Conservation (phyloP, 2,329 filamentous ascomycete species). For the Conoideocrella luteorostrata region DNA sequence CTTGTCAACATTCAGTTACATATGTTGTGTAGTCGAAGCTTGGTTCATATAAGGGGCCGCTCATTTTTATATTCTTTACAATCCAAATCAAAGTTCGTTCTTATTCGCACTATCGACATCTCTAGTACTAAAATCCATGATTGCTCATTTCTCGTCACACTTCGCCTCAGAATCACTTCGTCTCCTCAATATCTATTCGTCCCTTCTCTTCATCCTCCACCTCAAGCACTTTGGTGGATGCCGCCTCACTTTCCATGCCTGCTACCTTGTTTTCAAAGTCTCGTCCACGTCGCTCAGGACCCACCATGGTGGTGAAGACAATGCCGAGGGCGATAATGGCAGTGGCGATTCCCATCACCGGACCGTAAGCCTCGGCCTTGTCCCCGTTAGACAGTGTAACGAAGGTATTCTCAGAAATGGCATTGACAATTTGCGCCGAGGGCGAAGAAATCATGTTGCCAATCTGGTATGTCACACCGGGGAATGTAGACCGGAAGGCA, state of each 20-base stretch:
- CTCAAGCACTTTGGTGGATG: constrained; percentile 22
- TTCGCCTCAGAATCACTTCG: neutral
- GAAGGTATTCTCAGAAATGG: constrained; percentile 57
- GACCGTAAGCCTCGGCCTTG: constrained; percentile 63
- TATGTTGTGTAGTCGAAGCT: no score
- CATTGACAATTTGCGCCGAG: constrained; percentile 71
- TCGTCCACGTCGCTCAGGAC: constrained; percentile 67
- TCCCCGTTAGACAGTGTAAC: constrained; percentile 49
- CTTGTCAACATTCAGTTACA: no score
- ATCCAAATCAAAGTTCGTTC: no score
- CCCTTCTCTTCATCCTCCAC: constrained; percentile 25
- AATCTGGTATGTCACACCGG: constrained; percentile 66
- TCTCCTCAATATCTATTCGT: constrained; percentile 11
- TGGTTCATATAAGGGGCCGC: no score
- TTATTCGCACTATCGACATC: no score
- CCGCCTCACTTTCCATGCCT: constrained; percentile 22
- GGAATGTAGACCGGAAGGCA: constrained; percentile 64
- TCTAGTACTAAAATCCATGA: neutral
- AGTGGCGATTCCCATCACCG: constrained; percentile 68
- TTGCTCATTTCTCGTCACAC: neutral
- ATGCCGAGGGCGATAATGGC: constrained; percentile 71
- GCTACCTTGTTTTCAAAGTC: constrained; percentile 56
- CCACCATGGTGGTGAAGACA: constrained; percentile 58
- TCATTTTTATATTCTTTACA: no score
- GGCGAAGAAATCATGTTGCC: constrained; percentile 70